Evolutionary conservation across 2,329 filamentous ascomycete species (phyloP), one percentile per base, ranked within the genome.

Genomic region (Rugonectria rugulosa): DNA sequence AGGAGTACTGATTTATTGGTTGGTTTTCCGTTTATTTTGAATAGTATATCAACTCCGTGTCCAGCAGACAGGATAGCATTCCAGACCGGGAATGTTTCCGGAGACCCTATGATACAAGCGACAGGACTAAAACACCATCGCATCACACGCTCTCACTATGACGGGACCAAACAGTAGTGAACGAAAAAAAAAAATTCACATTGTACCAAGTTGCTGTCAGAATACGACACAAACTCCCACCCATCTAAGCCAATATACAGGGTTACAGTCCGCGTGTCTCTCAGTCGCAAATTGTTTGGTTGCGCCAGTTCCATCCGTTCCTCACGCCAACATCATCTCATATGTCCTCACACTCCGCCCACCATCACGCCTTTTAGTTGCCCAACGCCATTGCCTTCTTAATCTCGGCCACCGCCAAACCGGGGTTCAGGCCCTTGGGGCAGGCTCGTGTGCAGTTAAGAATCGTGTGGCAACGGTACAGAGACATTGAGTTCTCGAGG

Each of bases 391-490:
- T 89, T 80, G 88, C 86, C 90, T 97, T 97, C 90, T 98, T 98
- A 77, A 97, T 97, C 83, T 97, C 90, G 48, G 93, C 93, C 79
- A 99, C 96, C 15, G 95, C 95, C 73, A 91, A 83, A 63, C 91
- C 95, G 17, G 95, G 95, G 83, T 99, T 99, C 68, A 99, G 79
- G 40, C 95, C 95, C 91, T 99, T 99, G 73, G 95, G 95, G 79
- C 95, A 99, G 52, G 94, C 97, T 77, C 92, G 85, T 66, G 93
- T 94, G 87, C 94, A 99, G 86, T 99, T 99, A 69, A 99, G 87
- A 74, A 99, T 99, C 62, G 95, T 99, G 84, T 99, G 95, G 85
- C 95, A 99, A 72, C 95, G 87, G 85, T 99, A 99, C 77, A 99
- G 76, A 78, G 90, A 96, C 95, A 99, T 99, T 74, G 90, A 95